Conservation (phyloP, 2,329 filamentous ascomycete species). For the Tolypocladium sp. region DNA sequence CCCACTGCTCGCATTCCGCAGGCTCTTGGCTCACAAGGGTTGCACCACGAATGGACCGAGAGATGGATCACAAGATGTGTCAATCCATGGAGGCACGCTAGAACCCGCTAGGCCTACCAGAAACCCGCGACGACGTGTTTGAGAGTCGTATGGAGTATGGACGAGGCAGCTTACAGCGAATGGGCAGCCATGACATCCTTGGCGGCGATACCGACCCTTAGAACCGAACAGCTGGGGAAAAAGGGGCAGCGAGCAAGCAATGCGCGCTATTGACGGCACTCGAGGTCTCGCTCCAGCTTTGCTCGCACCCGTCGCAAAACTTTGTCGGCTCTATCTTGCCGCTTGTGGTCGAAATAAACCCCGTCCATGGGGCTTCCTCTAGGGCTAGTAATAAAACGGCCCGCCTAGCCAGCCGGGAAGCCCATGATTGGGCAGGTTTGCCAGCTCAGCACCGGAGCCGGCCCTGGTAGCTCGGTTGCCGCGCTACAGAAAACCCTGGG, state of each 20-base stretch:
- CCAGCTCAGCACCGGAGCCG: neutral
- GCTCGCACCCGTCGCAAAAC: neutral
- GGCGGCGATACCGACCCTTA: neutral
- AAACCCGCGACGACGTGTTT: too few species aligned
- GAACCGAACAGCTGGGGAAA: neutral
- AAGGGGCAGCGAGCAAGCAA: neutral
- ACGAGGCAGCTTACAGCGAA: neutral
- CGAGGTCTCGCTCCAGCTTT: neutral
- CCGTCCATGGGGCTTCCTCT: neutral
- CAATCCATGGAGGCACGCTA: neutral
- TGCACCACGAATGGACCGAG: neutral
- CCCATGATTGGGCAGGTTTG: neutral
- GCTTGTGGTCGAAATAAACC: neutral
- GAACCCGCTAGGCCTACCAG: too few species aligned
- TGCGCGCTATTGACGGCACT: neutral
- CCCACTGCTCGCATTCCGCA: neutral
- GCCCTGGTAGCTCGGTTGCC: neutral
- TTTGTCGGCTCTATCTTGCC: neutral
- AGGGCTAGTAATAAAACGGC: neutral
- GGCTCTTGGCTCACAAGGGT: neutral
- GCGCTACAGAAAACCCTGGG: neutral
- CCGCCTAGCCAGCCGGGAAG: neutral
- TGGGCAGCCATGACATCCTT: neutral
- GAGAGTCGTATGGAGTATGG: too few species aligned
- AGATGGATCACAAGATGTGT: neutral